Percentiles rank a stretch among this genome's conserved stretches.
Evolutionary conservation across 108 stramenopile genomes (phyloP).

Genomic region (Craspedostauros australis): DNA sequence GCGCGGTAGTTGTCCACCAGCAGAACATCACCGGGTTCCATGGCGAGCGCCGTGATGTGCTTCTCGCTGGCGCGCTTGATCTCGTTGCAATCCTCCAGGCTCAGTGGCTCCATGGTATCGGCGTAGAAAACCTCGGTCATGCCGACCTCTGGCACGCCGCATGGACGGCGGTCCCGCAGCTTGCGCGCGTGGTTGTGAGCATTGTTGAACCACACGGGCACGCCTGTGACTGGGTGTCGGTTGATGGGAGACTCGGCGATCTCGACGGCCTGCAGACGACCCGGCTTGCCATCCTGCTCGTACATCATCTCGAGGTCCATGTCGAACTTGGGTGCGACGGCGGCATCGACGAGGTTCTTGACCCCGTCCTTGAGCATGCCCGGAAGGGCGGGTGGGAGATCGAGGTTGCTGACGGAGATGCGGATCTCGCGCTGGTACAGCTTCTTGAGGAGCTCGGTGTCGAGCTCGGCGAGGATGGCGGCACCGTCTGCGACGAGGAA

Average conservation of each 20-base stretch:
- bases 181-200: constrained; percentile 88
- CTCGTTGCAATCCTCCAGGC: constrained; percentile 79
- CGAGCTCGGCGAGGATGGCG: constrained; percentile 77
- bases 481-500: constrained; percentile 87
- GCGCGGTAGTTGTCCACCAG: constrained; percentile 90
- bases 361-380: constrained; percentile 66
- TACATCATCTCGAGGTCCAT: constrained; percentile 93
- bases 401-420: constrained; percentile 79
- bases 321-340: constrained; percentile 88
- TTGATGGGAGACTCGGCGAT: constrained; percentile 80
- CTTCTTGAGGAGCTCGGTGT: constrained; percentile 63
- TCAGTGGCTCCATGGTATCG: constrained; percentile 78
- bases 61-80: constrained; percentile 83
- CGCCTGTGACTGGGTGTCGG: constrained; percentile 82
- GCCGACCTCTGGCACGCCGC: constrained; percentile 88
- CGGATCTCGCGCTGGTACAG: constrained; percentile 75
- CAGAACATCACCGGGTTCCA: constrained; percentile 90
- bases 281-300: constrained; percentile 81
- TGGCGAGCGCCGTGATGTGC: constrained; percentile 82
- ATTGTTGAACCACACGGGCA: constrained; percentile 90
- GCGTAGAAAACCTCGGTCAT: constrained; percentile 93
- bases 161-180: constrained; percentile 77
- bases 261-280: constrained; percentile 83
- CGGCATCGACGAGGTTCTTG: constrained; percentile 61
- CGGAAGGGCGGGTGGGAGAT: constrained; percentile 65